Evolutionary conservation across 163 green algal genomes (phyloP).

Genomic region (Botryococcus braunii): DNA sequence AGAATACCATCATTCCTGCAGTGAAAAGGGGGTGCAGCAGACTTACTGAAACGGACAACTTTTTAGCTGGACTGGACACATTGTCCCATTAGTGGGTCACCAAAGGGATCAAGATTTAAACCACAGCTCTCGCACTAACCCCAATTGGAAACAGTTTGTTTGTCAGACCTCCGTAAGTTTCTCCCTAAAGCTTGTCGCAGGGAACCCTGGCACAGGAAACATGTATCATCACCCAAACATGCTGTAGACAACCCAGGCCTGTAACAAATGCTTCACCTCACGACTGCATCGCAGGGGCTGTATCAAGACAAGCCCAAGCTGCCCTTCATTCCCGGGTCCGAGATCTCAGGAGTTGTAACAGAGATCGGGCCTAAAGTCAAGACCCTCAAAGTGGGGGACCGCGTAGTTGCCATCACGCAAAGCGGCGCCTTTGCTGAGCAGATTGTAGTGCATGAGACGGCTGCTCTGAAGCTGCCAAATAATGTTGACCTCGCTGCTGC

Average conservation of each 20-base stretch:
- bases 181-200: neutral
- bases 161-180: neutral
- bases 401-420: constrained; percentile 22
- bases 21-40: no score
- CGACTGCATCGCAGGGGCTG: constrained; percentile 41
- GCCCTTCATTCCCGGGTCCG: constrained; percentile 75
- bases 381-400: constrained; percentile 50
- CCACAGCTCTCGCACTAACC: neutral
- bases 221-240: neutral
- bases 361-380: constrained; percentile 53
- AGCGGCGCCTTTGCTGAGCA: constrained; percentile 66
- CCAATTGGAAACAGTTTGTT: neutral
- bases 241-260: neutral
- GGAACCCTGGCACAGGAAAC: neutral
- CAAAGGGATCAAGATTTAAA: neutral
- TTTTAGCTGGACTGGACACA: no score
- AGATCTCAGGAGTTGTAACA: constrained; percentile 63
- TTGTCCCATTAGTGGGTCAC: no score
- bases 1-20: no score
- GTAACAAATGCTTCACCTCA: neutral
- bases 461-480: constrained; percentile 23
- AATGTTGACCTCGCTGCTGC: constrained; percentile 1
- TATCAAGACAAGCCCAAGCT: constrained; percentile 78
- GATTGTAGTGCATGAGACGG: constrained; percentile 28
- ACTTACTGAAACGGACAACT: no score